A percentile compares a stretch with the other conserved stretches of the same genome.
phyloP scores from a whole-genome alignment of 2,329 filamentous ascomycete species.

The Penicillium sp. region DNA sequence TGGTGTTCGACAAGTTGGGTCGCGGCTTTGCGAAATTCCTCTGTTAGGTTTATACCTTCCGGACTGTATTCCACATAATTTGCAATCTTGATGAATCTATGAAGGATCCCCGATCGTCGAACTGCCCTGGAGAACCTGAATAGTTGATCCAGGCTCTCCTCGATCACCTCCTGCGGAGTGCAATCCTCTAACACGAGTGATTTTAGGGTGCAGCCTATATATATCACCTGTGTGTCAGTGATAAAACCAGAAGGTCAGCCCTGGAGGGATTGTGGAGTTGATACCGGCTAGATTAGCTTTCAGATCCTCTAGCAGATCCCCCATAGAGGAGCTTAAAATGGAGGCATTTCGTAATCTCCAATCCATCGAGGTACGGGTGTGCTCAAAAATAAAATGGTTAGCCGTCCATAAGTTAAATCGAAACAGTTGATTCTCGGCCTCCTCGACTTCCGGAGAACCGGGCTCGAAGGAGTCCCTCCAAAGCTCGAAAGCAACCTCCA shows the following conservation, averaged over 20 bases:
- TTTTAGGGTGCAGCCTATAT: too few relatives aligned
- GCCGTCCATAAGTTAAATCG: neutral
- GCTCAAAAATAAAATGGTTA: neutral
- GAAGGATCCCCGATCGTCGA: conserved; percentile 14
- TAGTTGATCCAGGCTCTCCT: conserved; percentile 7
- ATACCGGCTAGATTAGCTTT: neutral
- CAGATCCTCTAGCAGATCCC: neutral
- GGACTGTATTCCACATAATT: conserved; percentile 5
- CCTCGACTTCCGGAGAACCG: neutral
- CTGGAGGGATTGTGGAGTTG: neutral
- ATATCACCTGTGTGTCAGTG: too few relatives aligned
- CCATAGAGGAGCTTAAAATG: neutral
- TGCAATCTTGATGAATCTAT: conserved; percentile 11
- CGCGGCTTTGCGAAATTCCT: neutral
- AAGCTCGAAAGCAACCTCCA: neutral
- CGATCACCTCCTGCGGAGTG: neutral
- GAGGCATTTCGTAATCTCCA: neutral
- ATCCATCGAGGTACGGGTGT: neutral
- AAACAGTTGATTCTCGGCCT: neutral
- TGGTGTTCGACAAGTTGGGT: neutral
- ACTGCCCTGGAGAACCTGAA: conserved; percentile 15
- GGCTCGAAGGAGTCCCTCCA: neutral
- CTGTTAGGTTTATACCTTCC: neutral
- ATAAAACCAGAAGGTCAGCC: too few relatives aligned
- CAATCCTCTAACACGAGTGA: neutral